Evolutionary conservation across 768 basidiomycete genomes (phyloP).

Genomic region (Tricholoma hemisulphureum): DNA sequence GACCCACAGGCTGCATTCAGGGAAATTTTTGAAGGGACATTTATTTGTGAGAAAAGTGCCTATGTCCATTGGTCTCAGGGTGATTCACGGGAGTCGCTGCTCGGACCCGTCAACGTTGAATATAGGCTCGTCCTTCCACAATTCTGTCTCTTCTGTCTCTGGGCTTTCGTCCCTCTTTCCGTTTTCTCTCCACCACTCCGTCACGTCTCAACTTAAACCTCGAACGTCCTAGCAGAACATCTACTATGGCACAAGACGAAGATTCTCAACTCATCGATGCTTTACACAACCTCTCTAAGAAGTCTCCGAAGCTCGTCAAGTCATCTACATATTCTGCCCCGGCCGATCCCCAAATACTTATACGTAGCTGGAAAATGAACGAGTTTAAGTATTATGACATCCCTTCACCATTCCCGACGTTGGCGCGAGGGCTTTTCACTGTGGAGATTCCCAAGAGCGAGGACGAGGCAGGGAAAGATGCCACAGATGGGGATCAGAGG

Average conservation of each 20-base stretch:
- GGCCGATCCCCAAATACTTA: constrained; percentile 47
- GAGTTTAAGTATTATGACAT: constrained; percentile 92
- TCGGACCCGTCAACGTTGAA: too few species aligned
- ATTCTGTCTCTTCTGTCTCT: constrained; percentile 15
- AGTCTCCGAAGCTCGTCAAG: constrained; percentile 63
- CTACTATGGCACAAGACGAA: constrained; percentile 20
- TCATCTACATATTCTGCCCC: constrained; percentile 57
- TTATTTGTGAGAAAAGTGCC: too few species aligned
- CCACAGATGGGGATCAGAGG: constrained; percentile 24
- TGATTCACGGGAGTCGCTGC: too few species aligned
- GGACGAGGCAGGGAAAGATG: constrained; percentile 8
- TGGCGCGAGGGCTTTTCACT: constrained; percentile 91
- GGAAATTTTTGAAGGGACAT: too few species aligned
- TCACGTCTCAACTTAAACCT: constrained; percentile 2
- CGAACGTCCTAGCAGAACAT: neutral
- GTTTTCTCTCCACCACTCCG: constrained; percentile 7
- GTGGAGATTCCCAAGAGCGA: constrained; percentile 37
- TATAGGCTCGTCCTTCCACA: constrained; percentile 5
- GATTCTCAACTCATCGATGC: constrained; percentile 62
- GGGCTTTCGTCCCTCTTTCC: constrained; percentile 14
- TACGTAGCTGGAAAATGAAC: constrained; percentile 96
- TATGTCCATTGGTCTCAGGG: too few species aligned
- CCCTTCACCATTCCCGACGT: constrained; percentile 89
- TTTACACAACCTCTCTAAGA: constrained; percentile 51
- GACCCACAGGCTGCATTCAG: too few species aligned